Percentiles rank a stretch among this genome's conserved stretches.
These are phyloP conservation scores for Cucurbita ficifolia DNA, from an alignment of 306 rosid species.

Conservation along the genomic window DNA sequence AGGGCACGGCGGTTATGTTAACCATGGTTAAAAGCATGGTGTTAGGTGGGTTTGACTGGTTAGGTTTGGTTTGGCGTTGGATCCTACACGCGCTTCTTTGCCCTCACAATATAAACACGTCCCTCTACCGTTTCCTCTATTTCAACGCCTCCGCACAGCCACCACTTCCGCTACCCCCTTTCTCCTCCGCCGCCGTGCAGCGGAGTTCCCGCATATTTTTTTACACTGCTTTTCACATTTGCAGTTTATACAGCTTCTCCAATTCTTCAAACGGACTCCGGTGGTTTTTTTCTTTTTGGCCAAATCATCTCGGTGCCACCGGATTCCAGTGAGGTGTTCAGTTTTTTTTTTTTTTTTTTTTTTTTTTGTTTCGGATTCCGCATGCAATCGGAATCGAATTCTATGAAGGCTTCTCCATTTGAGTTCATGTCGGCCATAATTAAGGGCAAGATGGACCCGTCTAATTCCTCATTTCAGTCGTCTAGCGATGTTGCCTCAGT, in stretches of 20 bases:
- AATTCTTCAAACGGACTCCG: constrained; percentile 4
- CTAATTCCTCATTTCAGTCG: constrained; percentile 9
- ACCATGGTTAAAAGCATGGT: constrained; percentile 13
- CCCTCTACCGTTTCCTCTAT: constrained; percentile 6
- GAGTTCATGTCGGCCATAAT: constrained; percentile 12
- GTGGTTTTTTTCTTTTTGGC: not conserved
- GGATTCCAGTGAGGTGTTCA: not conserved
- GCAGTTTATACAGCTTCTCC: not conserved
- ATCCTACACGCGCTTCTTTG: constrained; percentile 8
- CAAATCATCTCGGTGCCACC: not conserved
- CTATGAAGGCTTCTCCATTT: constrained; percentile 6
- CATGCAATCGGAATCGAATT: constrained; percentile 11
- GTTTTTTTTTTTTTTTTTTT: not conserved
- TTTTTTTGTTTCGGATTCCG: not conserved
- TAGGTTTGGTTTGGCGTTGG: constrained; percentile 27
- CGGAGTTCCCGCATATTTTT: not conserved
- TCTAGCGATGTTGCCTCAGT: constrained; percentile 26
- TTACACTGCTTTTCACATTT: not conserved
- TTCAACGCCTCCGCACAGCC: not conserved
- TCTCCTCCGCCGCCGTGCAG: not conserved
- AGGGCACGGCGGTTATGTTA: not conserved
- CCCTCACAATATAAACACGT: not conserved
- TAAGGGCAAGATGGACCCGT: constrained; percentile 8
- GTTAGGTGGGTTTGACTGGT: constrained; percentile 27
- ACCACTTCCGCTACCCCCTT: not conserved